These are phyloP conservation scores for Gamarada debralockiae DNA, from an alignment of 495 filamentous ascomycete species.

Conservation along the genomic window DNA sequence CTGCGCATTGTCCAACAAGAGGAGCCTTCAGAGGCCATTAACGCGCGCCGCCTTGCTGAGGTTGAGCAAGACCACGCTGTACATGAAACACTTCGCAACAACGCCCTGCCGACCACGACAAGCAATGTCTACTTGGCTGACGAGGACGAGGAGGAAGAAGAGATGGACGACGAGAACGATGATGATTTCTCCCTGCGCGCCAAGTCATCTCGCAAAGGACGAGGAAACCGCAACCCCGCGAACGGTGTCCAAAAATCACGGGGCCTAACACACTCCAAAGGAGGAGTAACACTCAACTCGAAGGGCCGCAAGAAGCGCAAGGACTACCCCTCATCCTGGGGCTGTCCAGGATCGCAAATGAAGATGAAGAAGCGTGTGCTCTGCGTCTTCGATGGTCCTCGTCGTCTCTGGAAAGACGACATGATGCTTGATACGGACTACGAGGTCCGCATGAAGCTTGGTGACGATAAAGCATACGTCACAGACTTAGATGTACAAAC, in stretches of 20 bases:
- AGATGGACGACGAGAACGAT: slow-evolving; percentile 54
- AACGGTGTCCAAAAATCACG: slow-evolving; percentile 47
- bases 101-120: slow-evolving; percentile 61
- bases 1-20: slow-evolving; percentile 95
- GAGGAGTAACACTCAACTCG: slow-evolving; percentile 53
- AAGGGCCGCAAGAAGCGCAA: slow-evolving; percentile 82
- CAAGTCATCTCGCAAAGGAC: slow-evolving; percentile 27
- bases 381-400: slow-evolving; percentile 84
- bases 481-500: slow-evolving; percentile 94
- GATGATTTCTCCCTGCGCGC: slow-evolving; percentile 51
- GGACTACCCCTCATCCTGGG: slow-evolving; percentile 90
- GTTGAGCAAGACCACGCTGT: slow-evolving; percentile 81
- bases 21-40: slow-evolving; percentile 94
- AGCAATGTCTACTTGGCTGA: slow-evolving; percentile 40
- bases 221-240: slow-evolving; percentile 34
- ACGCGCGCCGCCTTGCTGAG: slow-evolving; percentile 77
- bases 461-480: slow-evolving; percentile 68
- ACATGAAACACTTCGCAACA: slow-evolving; percentile 77
- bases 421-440: slow-evolving; percentile 97
- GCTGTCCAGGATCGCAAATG: slow-evolving; percentile 84
- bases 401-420: slow-evolving; percentile 94
- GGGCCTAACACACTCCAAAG: slow-evolving; percentile 57
- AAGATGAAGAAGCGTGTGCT: slow-evolving; percentile 96
- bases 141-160: slow-evolving; percentile 63
- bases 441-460: slow-evolving; percentile 82